Evolutionary conservation across 2,329 filamentous ascomycete genomes (phyloP), one percentile per base, ranked within the genome.

Genomic region (Aplosporella prunicola): DNA sequence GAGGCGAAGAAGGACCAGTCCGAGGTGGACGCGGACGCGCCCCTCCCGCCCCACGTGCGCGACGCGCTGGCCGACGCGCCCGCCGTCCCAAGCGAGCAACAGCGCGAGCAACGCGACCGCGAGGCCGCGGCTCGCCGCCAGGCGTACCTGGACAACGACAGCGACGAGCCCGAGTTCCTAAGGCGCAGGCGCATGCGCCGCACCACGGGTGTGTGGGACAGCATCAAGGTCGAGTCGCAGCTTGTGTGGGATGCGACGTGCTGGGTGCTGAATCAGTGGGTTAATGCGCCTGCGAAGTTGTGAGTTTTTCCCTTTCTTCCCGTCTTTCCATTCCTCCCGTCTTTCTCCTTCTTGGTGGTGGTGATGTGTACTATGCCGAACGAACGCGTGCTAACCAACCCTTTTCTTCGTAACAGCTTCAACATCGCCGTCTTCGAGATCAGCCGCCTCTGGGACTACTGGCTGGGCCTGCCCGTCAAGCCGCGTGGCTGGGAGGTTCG

Each of bases 181-280:
- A 67, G 41, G 58, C 71, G 35, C 56, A 60, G 45, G 48, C 48
- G 32, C 47, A 62, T n/a, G 36, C 53, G 53, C 17, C 45, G 68
- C 20, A 63, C 64, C 29, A 67, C 69, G 0, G n/a, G n/a, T n/a
- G 1, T 80, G 1, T 55, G 57, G 32, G 78, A 87, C 15, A 62
- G 68, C 5, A 67, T 89, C 44, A 64, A 67, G 47, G 59, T 70
- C 1, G 89, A 96, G 59, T 58, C 80, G 20, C 57, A 62, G 5
- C 62, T 77, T 11, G 69, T 94, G 9, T 73, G 68, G 51, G 67
- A 69, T 41, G 78, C 78, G 1, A 67, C 75, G 32, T 71, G 74
- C 47, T 76, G 78, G 48, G 77, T 96, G 2, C 16, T 91, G 7
- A 69, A 58, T 46, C 73, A 74, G 42, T 98, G 86, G 84, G 38